Evolutionary conservation across 2,329 filamentous ascomycete species (phyloP).

Genomic region (Cordyceps militaris): DNA sequence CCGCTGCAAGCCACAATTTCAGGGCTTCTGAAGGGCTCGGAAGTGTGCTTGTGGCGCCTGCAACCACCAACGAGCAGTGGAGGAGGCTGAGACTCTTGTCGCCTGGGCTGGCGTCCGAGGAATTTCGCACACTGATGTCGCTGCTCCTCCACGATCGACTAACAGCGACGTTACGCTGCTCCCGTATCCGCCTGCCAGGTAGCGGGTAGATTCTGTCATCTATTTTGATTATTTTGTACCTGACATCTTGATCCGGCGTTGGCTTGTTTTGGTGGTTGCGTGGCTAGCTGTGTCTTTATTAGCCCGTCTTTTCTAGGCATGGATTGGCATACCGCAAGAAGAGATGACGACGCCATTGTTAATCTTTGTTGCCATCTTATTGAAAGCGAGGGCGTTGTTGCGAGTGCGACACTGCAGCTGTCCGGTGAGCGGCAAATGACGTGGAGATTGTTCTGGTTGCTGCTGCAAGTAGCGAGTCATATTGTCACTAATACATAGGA

Average conservation of each 20-base stretch:
- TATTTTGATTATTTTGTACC: conserved; percentile 2
- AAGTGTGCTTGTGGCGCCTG: neutral
- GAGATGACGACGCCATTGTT: neutral
- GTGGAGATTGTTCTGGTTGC: neutral
- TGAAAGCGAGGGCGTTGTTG: neutral
- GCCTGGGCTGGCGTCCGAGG: neutral
- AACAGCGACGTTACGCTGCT: neutral
- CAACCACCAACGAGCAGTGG: neutral
- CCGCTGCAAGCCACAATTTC: conserved; percentile 4
- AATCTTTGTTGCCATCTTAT: neutral
- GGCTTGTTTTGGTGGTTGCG: neutral
- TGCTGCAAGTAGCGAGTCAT: neutral
- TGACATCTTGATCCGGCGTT: neutral
- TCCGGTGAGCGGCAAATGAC: neutral
- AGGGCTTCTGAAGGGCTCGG: neutral
- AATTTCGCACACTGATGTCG: conserved; percentile 4
- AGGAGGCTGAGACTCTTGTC: neutral
- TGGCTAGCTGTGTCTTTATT: neutral
- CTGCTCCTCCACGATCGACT: neutral
- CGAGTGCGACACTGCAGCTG: neutral
- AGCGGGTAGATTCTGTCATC: neutral
- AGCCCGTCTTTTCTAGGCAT: neutral
- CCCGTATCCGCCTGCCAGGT: neutral
- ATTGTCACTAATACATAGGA: too few relatives aligned
- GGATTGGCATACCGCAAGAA: conserved; percentile 1